Percentiles rank a stretch among this genome's conserved stretches.
These are phyloP conservation scores for Cymbopogon flexuosus DNA, from an alignment of 202 grass and related monocot species.

Conservation along the genomic window DNA sequence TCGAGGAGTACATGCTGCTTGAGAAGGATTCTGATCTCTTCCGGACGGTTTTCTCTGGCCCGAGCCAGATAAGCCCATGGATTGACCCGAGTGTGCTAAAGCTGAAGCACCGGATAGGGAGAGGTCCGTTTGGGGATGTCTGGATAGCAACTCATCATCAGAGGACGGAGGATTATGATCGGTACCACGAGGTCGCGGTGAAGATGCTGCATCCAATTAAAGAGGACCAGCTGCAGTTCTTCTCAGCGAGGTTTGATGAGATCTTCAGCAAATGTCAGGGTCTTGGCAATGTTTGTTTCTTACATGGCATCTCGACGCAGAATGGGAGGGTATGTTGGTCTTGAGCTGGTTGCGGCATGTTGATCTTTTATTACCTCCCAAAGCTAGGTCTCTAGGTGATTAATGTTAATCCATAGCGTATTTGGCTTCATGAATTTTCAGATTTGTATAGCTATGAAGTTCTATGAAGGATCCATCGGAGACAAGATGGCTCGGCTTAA, in stretches of 20 bases:
- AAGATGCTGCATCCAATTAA: constrained; percentile 92
- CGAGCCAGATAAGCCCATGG: constrained; percentile 75
- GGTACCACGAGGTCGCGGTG: constrained; percentile 79
- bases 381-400: not conserved
- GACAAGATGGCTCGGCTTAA: constrained; percentile 86
- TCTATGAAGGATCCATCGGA: constrained; percentile 89
- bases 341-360: not conserved
- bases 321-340: constrained; percentile 66
- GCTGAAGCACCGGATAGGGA: constrained; percentile 86
- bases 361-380: not conserved
- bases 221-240: constrained; percentile 76
- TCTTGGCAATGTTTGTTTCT: constrained; percentile 55
- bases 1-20: constrained; percentile 92
- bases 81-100: constrained; percentile 60
- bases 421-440: constrained; percentile 44
- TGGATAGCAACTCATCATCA: constrained; percentile 97
- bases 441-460: constrained; percentile 93
- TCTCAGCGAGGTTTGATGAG: constrained; percentile 72
- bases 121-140: constrained; percentile 82
- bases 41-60: constrained; percentile 57
- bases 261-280: constrained; percentile 76
- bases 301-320: constrained; percentile 82
- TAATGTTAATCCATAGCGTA: not conserved
- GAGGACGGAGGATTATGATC: constrained; percentile 51
- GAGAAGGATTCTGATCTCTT: constrained; percentile 72